Evolutionary conservation across 2,329 filamentous ascomycete genomes (phyloP).

Genomic region (Trichocomaceae sp.): DNA sequence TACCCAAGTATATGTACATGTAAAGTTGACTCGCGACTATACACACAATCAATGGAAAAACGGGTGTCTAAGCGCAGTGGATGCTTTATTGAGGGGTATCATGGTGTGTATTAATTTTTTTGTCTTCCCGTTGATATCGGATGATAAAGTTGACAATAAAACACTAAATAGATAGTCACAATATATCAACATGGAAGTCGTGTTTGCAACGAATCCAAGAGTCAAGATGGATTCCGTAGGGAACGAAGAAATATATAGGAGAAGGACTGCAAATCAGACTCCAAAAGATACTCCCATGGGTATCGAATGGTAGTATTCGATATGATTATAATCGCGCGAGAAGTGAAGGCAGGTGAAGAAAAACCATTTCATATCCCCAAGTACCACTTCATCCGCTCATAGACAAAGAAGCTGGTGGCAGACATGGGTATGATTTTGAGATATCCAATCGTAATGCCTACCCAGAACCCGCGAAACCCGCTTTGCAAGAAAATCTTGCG

Average conservation of each 20-base stretch:
- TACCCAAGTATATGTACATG: neutral
- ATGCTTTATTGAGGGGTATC: neutral
- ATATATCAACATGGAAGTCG: neutral
- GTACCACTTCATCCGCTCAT: constrained; percentile 57
- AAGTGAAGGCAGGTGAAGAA: neutral
- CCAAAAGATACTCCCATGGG: neutral
- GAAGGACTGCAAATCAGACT: neutral
- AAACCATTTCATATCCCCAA: constrained; percentile 49
- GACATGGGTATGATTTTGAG: constrained; percentile 88
- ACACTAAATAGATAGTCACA: neutral
- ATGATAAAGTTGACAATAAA: neutral
- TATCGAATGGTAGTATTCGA: neutral
- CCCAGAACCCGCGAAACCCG: constrained; percentile 77
- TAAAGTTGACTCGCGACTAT: neutral
- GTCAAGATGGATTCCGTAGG: neutral
- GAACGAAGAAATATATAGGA: neutral
- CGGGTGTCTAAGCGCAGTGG: neutral
- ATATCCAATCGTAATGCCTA: constrained; percentile 90
- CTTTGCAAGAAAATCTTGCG: constrained; percentile 66
- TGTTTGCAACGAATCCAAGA: neutral
- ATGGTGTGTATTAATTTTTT: neutral
- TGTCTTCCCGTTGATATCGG: neutral
- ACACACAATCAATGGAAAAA: neutral
- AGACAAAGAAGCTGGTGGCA: constrained; percentile 64
- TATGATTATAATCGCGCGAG: neutral